A percentile compares a stretch with the other conserved stretches of the same genome.
phyloP scores from a whole-genome alignment of 176 grass and related monocot species.

The Zoysia pacifica region DNA sequence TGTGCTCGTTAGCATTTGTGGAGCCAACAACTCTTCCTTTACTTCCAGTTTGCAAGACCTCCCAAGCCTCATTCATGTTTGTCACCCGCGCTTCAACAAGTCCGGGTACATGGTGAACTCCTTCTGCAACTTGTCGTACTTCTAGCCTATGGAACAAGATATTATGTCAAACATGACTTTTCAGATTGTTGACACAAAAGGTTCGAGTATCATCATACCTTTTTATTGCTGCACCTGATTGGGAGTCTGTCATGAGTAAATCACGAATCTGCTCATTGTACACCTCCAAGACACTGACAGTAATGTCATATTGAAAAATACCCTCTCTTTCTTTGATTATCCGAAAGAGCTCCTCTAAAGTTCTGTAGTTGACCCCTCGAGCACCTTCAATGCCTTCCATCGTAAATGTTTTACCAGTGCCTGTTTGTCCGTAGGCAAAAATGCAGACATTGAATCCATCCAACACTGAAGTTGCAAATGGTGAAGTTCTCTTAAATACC shows the following conservation, averaged over 20 bases:
- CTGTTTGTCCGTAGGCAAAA: slow-evolving; percentile 92
- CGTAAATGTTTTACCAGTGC: slow-evolving; percentile 97
- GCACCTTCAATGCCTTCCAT: slow-evolving; percentile 87
- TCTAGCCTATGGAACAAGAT: slow-evolving; percentile 61
- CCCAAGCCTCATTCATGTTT: slow-evolving; percentile 88
- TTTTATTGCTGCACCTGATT: slow-evolving; percentile 55
- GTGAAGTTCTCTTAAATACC: slow-evolving; percentile 77
- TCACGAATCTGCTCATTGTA: slow-evolving; percentile 98
- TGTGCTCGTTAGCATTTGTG: slow-evolving; percentile 95
- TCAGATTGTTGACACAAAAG: not conserved
- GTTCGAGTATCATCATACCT: slow-evolving; percentile 46
- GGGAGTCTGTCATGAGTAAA: slow-evolving; percentile 71
- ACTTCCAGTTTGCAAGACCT: slow-evolving; percentile 84
- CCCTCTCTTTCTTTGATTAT: slow-evolving; percentile 78
- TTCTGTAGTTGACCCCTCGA: slow-evolving; percentile 90
- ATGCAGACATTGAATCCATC: slow-evolving; percentile 97
- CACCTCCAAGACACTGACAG: slow-evolving; percentile 85
- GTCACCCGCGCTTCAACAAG: slow-evolving; percentile 77
- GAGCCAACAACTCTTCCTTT: slow-evolving; percentile 85
- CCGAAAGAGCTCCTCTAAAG: slow-evolving; percentile 79
- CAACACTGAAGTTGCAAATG: slow-evolving; percentile 86
- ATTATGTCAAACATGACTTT: not conserved
- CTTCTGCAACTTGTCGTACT: slow-evolving; percentile 81
- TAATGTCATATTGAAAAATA: slow-evolving; percentile 69
- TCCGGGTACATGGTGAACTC: slow-evolving; percentile 95